These are phyloP conservation scores for Piloderma croceum DNA, from an alignment of 768 basidiomycete species.

Conservation along the genomic window DNA sequence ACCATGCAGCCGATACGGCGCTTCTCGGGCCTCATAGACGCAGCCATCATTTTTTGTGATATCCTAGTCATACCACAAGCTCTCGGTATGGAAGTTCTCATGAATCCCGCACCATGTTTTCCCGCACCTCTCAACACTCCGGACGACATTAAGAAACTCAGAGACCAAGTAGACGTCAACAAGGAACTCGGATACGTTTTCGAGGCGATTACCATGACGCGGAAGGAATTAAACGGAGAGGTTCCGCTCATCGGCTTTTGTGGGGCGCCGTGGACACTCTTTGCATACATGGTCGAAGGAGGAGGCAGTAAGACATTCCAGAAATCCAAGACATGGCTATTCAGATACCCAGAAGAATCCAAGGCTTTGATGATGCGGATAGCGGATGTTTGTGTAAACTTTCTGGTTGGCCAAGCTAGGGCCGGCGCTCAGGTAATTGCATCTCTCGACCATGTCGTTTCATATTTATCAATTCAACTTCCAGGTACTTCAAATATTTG, in stretches of 20 bases:
- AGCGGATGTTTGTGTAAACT: slow-evolving; percentile 86
- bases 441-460: slow-evolving; percentile 1
- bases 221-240: slow-evolving; percentile 73
- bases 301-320: slow-evolving; percentile 87
- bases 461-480: too few species aligned
- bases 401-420: slow-evolving; percentile 85
- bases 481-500: slow-evolving; percentile 93
- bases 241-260: slow-evolving; percentile 97
- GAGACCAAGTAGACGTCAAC: slow-evolving; percentile 66
- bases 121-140: slow-evolving; percentile 80
- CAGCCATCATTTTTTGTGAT: slow-evolving; percentile 96
- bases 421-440: slow-evolving; percentile 95
- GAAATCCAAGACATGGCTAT: slow-evolving; percentile 92
- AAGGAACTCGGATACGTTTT: slow-evolving; percentile 87
- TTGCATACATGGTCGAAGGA: slow-evolving; percentile 98
- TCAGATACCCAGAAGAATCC: slow-evolving; percentile 81
- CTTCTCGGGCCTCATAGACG: slow-evolving; percentile 83
- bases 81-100: slow-evolving; percentile 91
- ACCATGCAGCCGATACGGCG: slow-evolving; percentile 92
- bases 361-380: slow-evolving; percentile 71
- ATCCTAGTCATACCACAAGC: slow-evolving; percentile 98
- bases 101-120: slow-evolving; percentile 90
- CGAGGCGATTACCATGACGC: slow-evolving; percentile 82
- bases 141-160: slow-evolving; percentile 61
- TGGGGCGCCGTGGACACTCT: slow-evolving; percentile 97